A percentile compares a stretch with the other conserved stretches of the same genome.
Conservation (phyloP, 306 rosid genomes). For the Adenanthera pavonina region DNA sequence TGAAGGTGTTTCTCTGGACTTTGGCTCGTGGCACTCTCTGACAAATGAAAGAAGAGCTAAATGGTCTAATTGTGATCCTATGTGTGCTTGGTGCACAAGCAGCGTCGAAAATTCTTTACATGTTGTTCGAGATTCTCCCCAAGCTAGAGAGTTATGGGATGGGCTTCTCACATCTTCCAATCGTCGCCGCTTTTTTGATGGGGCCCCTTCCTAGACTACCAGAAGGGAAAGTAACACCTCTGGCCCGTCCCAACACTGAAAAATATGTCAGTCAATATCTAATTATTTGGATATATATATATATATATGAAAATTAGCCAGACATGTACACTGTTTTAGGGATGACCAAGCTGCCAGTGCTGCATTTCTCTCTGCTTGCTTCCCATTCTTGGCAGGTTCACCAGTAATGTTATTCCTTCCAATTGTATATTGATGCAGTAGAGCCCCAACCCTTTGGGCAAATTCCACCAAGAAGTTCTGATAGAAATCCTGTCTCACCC, state of each 20-base stretch:
- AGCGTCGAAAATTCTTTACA: too few species aligned
- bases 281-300: conserved; percentile 9
- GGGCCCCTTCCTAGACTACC: too few species aligned
- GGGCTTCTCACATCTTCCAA: too few species aligned
- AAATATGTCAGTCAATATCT: conserved; percentile 35
- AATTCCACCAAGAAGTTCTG: conserved; percentile 93
- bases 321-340: conserved; percentile 79
- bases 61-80: too few species aligned
- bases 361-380: conserved; percentile 96
- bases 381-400: conserved; percentile 88
- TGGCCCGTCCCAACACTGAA: conserved; percentile 70
- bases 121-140: too few species aligned
- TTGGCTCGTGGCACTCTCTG: too few species aligned
- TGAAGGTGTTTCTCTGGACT: too few species aligned
- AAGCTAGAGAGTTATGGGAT: too few species aligned
- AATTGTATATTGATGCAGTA: conserved; percentile 81
- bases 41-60: too few species aligned
- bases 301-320: conserved; percentile 5
- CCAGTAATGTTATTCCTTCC: conserved; percentile 72
- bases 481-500: conserved; percentile 96
- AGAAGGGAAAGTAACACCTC: conserved; percentile 11
- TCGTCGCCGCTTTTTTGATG: too few species aligned
- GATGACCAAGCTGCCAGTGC: conserved; percentile 99
- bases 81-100: too few species aligned
- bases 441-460: conserved; percentile 95